Evolutionary conservation across 805 yeast species (phyloP).

Genomic region (Naumovozyma baii): DNA sequence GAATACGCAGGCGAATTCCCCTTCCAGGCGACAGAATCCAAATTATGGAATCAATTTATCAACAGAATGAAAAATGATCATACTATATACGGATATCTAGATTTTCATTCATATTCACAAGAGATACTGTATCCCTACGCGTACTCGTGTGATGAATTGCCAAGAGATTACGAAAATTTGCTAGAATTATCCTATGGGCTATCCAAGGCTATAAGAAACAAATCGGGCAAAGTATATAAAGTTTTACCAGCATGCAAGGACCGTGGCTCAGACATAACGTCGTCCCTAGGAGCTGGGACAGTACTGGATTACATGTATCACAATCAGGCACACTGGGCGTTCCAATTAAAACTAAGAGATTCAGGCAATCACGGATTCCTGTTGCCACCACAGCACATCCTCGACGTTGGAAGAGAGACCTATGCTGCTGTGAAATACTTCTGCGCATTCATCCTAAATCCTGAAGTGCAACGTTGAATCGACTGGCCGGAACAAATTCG

Average conservation of each 20-base stretch:
- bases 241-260: slow-evolving; percentile 75
- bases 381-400: slow-evolving; percentile 58
- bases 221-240: slow-evolving; percentile 53
- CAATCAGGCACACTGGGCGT: slow-evolving; percentile 73
- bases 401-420: slow-evolving; percentile 69
- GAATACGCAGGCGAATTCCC: slow-evolving; percentile 71
- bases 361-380: slow-evolving; percentile 77
- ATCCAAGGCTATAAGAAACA: slow-evolving; percentile 58
- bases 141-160: slow-evolving; percentile 60
- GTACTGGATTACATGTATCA: slow-evolving; percentile 80
- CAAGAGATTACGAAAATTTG: slow-evolving; percentile 73
- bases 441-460: slow-evolving; percentile 42
- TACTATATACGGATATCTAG: slow-evolving; percentile 65
- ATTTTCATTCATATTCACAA: slow-evolving; percentile 78
- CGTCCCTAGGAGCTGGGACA: slow-evolving; percentile 71
- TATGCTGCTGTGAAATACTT: slow-evolving; percentile 61
- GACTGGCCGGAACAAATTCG: background rate
- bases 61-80: slow-evolving; percentile 39
- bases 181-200: slow-evolving; percentile 75
- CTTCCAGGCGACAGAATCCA: slow-evolving; percentile 55
- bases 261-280: slow-evolving; percentile 61
- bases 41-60: slow-evolving; percentile 39
- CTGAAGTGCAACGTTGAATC: slow-evolving; percentile 19
- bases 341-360: slow-evolving; percentile 72
- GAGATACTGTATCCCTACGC: slow-evolving; percentile 79